Conservation (phyloP, 106 monocot genomes). For the Cymbidium sinense region DNA sequence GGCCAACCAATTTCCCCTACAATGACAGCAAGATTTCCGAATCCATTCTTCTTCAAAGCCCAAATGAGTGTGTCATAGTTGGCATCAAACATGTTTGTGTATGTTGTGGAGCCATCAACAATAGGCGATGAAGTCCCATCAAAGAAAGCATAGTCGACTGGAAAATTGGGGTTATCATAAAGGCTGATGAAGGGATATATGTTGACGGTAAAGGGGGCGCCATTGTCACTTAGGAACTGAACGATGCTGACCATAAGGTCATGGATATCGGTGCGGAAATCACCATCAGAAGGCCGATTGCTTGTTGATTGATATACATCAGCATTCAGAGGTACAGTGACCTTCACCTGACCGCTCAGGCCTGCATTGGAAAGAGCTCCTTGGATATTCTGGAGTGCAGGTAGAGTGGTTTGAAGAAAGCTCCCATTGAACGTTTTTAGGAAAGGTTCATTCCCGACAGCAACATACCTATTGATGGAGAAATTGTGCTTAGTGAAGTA, state of each 20-base stretch:
- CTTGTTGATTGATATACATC: slow-evolving; percentile 63
- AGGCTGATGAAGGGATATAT: slow-evolving; percentile 96
- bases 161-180: slow-evolving; percentile 67
- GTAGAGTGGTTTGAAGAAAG: slow-evolving; percentile 42
- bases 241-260: slow-evolving; percentile 62
- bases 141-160: slow-evolving; percentile 80
- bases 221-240: slow-evolving; percentile 69
- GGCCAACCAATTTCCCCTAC: slow-evolving; percentile 91
- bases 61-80: slow-evolving; percentile 77
- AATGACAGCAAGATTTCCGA: slow-evolving; percentile 58
- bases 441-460: slow-evolving; percentile 73
- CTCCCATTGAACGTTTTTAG: slow-evolving; percentile 42
- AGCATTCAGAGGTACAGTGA: slow-evolving; percentile 75
- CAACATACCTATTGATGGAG: slow-evolving; percentile 36
- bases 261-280: slow-evolving; percentile 75
- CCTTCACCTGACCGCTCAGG: slow-evolving; percentile 55
- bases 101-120: slow-evolving; percentile 35
- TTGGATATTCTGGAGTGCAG: slow-evolving; percentile 83
- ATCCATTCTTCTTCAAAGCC: slow-evolving; percentile 72
- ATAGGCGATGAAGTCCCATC: slow-evolving; percentile 42
- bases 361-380: slow-evolving; percentile 69
- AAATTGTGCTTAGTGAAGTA: not conserved
- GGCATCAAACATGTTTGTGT: slow-evolving; percentile 72
- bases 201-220: slow-evolving; percentile 70
- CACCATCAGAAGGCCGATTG: slow-evolving; percentile 64